Evolutionary conservation across 2,329 filamentous ascomycete genomes (phyloP), one percentile per base, ranked within the genome.

Genomic region (Stenocarpella maydis): DNA sequence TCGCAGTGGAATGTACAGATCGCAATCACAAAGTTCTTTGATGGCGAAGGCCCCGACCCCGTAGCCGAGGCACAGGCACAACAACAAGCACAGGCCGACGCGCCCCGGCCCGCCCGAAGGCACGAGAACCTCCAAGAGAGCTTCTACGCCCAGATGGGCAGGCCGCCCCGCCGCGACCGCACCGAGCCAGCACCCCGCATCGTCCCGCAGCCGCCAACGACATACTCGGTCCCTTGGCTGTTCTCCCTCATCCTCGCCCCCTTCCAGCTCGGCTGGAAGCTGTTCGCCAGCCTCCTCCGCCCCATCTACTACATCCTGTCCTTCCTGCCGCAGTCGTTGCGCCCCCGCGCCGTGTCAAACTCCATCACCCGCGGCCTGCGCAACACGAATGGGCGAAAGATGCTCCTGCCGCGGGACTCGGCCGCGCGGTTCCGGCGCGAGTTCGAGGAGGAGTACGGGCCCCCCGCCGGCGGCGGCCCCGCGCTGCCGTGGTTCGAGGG

Each of bases 1-100:
- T 97, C 94, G 68, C 91, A 98, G 84, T 99, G 96, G 96, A 99
- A 98, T 77, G 92, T 97, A 0, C 92, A 98, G 91, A 97, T 98
- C 75, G 95, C 96, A 69, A 95, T 99, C 73, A 90, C 96, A 73
- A 97, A 97, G 78, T 98, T 98, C 87, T 99, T 98, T 79, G 96
- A 99, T 76, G 96, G 96, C 74, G 96, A 98, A 82, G 91, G 91
- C 4, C 88, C 94, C 60, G 93, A 97, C 78, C 91, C 89, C 15
- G 83, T 95, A 21, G 91, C 92, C 69, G 93, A 96, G 82, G 92
- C 92, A 69, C 86, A 90, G 34, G 34, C 34, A 37, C 34, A 37
- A 10, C 9, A 85, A 87, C 9, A 45, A 24, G 64, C 64, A 26
- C 85, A 90, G 71, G 82, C 86, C 65, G 80, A 85, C n/a, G 84